Evolutionary conservation across 2,329 filamentous ascomycete genomes (phyloP), one percentile per base, ranked within the genome.

Genomic region (Penicillium sp.): DNA sequence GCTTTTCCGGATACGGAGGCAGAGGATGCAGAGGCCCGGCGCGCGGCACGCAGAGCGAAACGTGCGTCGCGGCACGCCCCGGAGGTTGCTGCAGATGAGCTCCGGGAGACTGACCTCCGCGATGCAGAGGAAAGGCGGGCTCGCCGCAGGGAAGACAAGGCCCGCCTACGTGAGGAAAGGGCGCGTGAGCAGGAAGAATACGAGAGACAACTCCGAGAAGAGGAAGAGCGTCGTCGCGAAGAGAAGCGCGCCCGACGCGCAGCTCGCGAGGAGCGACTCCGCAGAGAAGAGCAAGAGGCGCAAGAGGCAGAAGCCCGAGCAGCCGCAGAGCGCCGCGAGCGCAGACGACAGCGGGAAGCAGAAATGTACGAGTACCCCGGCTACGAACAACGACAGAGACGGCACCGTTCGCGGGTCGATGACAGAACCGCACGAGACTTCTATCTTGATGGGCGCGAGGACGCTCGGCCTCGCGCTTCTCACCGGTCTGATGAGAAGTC

Each of bases 31-130:
- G 89, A 91, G 72, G 86, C 85, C 23, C 84, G 87, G 52, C 84
- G 84, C 49, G 86, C 86, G 31, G 87, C 87, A 60, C 86, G 89
- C n/a, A 85, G 84, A 60, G 83, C 86, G 1, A 84, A 82, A 56
- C 84, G 83, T 56, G 67, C 73, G 17, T 73, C 75, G 30, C 75
- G 73, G 51, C 73, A 76, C 31, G 77, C 69, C 11, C 70, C 74
- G 2, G 50, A 55, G 45, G 50, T 45, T 55, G 58, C 58, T 3
- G 72, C 75, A 17, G 76, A 78, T 41, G 69, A 69, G 53, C 62
- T 69, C 7, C 74, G 73, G 6, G 75, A 76, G 26, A 65, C 60
- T 17, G 76, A 77, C 54, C 56, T 69, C 21, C 70, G 71, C 50
- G 75, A 78, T 58, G 71, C 69, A 1, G 75, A 79, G 61, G 77